Evolutionary conservation across 1,284 basidiomycete species (phyloP), one percentile per base, ranked within the genome.

Genomic region (Calocybe gambosa): DNA sequence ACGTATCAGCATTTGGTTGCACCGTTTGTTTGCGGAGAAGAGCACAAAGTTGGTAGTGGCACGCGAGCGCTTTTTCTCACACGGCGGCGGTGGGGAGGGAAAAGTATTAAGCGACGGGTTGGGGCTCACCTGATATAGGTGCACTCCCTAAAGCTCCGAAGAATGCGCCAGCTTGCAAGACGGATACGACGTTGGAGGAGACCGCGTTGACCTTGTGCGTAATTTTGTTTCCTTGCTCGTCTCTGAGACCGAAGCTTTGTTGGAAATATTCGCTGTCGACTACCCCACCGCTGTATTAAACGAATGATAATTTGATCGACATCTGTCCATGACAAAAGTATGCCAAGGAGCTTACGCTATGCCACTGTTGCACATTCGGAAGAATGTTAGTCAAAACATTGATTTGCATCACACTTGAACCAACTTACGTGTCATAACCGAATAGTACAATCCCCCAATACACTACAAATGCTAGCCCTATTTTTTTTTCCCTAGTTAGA

Each of bases 391-490:
- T 5, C 19, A 31, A 4, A 5, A 10, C 10, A n/a, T n/a, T n/a
- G n/a, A 13, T 20, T 7, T 16, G 10, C 4, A 20, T 10, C n/a
- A 44, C 37, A 33, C 37, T 21, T 13, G 7, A n/a, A n/a, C 33
- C 10, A 7, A 36, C 46, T 19, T 43, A 43, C 39, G 76, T 77
- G 61, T 85, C 84, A 57, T 86, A 88, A 60, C 86, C 86, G 59
- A 89, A 89, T 13, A 89, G 67, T 35, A 89, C 70, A 56, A 89
- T 87, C 12, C 86, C 86, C 77, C 85, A 81, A 61, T 87, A 89
- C 1, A 74, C 81, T 46, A 85, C 68, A 55, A 83, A 78, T 8
- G 85, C 85, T 48, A 87, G 67, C 73, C 80, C 80, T 82, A 50
- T n/a, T n/a, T n/a, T n/a, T n/a, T n/a, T n/a, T 12, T 8, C 19